phyloP scores from a whole-genome alignment of 371 early-diverging fungal species.

The Mucor plumbeus region DNA sequence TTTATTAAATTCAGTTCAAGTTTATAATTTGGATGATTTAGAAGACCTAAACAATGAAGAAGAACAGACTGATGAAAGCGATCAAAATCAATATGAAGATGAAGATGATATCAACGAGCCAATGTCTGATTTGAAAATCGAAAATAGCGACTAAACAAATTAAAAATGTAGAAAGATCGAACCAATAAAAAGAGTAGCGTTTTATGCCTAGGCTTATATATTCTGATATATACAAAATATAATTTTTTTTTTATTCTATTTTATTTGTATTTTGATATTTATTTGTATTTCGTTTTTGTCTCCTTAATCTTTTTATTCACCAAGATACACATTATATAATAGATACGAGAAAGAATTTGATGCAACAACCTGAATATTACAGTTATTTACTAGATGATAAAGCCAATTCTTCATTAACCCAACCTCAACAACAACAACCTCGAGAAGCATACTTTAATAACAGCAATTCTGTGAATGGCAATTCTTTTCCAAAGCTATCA shows the following conservation, averaged over 20 bases:
- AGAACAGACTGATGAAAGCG: neutral
- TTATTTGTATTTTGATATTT: neutral
- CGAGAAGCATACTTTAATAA: constrained; percentile 1
- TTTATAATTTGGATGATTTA: neutral
- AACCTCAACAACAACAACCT: neutral
- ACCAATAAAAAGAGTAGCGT: constrained; percentile 2
- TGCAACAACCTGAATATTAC: constrained; percentile 23
- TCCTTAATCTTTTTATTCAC: neutral
- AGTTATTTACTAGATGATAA: constrained; percentile 15
- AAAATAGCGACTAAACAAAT: neutral
- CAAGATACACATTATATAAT: no score
- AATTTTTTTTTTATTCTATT: neutral
- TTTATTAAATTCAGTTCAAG: constrained; percentile 6
- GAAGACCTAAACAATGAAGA: neutral
- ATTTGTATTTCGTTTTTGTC: neutral
- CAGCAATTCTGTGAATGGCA: neutral
- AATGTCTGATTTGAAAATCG: neutral
- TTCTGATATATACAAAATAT: no score
- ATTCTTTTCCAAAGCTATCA: neutral
- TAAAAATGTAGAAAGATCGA: neutral
- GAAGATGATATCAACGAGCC: neutral
- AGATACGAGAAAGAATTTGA: neutral
- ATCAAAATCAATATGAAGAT: neutral
- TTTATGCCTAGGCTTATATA: neutral
- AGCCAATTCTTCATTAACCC: neutral